Evolutionary conservation across 305 asterid species (phyloP).

Genomic region (Solanum hybrid): DNA sequence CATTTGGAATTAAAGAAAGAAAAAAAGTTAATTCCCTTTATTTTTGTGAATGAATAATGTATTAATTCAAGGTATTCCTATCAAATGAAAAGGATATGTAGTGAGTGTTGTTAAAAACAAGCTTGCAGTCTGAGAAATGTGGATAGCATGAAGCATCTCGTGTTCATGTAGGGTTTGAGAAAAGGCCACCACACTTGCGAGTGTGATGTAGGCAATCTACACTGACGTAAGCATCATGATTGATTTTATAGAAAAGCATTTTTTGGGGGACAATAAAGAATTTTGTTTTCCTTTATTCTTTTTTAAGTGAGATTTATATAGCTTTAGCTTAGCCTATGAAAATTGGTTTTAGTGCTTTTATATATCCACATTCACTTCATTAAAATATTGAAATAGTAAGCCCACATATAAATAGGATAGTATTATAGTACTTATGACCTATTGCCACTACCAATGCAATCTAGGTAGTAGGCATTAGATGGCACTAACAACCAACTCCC

Average conservation of each 20-base stretch:
- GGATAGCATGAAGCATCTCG: not conserved
- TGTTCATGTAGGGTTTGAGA: not conserved
- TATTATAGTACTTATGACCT: not conserved
- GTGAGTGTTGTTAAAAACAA: not conserved
- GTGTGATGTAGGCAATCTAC: no score
- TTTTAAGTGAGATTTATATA: not conserved
- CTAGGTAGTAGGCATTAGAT: not conserved
- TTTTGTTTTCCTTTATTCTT: not conserved
- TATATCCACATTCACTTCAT: not conserved
- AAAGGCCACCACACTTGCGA: not conserved
- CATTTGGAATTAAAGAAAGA: not conserved
- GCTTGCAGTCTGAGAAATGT: not conserved
- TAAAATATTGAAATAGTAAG: not conserved
- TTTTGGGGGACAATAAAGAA: not conserved
- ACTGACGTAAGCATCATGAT: not conserved
- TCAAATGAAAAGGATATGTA: not conserved
- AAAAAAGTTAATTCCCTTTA: not conserved
- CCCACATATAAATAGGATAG: not conserved
- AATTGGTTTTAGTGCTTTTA: not conserved
- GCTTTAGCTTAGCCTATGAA: not conserved
- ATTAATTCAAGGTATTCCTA: not conserved
- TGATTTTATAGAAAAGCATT: not conserved
- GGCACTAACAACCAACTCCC: not conserved
- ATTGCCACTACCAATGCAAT: not conserved
- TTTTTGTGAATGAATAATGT: not conserved